Evolutionary conservation across 331 rosid species (phyloP).

Genomic region (Acacia pycnantha): DNA sequence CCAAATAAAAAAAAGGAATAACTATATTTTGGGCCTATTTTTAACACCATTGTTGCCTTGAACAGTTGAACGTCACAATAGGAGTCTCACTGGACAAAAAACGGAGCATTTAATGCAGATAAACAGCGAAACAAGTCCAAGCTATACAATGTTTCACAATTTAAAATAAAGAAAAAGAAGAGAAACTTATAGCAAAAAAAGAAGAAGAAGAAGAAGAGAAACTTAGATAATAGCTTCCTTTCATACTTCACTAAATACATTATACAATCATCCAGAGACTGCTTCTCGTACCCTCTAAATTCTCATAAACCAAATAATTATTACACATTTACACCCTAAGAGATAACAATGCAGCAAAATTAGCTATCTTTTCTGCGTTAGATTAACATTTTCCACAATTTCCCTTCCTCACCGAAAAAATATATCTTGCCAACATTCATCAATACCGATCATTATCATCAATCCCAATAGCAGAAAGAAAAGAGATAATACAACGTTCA

Average conservation of each 20-base stretch:
- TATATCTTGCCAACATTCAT: background rate
- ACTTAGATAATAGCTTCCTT: background rate
- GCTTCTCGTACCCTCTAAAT: background rate
- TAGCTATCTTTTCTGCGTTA: background rate
- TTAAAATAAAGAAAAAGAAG: background rate
- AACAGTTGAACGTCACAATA: background rate
- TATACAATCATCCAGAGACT: background rate
- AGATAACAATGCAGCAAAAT: background rate
- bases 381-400: too few relatives aligned
- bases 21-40: background rate
- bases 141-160: background rate
- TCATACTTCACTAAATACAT: background rate
- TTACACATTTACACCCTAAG: too few relatives aligned
- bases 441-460: background rate
- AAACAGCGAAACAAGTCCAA: background rate
- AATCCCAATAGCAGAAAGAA: background rate
- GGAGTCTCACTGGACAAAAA: background rate
- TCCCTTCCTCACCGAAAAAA: too few relatives aligned
- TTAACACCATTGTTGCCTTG: background rate
- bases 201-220: too few relatives aligned
- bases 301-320: background rate
- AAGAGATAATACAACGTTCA: background rate
- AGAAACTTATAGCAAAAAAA: too few relatives aligned
- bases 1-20: background rate
- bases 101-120: background rate